Evolutionary conservation across 176 grass and related monocot species (phyloP).

Genomic region (Lolium perenne): DNA sequence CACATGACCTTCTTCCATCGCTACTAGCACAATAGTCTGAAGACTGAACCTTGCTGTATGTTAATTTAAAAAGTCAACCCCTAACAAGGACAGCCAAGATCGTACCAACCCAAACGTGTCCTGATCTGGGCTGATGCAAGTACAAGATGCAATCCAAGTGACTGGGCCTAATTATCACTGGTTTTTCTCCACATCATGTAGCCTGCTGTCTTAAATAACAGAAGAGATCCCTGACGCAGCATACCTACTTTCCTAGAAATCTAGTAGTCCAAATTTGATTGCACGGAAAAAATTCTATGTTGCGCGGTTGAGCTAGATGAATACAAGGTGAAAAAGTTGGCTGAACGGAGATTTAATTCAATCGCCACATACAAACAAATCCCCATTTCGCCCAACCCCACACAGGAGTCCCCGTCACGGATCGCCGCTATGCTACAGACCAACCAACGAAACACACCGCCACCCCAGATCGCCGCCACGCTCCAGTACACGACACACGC

Average conservation of each 20-base stretch:
- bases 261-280: not conserved
- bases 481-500: not conserved
- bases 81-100: not conserved
- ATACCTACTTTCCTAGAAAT: not conserved
- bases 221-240: not conserved
- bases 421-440: constrained; percentile 52
- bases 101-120: not conserved
- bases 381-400: not conserved
- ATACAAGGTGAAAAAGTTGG: not conserved
- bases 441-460: constrained; percentile 21
- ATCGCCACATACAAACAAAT: not conserved
- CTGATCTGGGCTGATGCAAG: not conserved
- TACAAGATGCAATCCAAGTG: not conserved
- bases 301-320: not conserved
- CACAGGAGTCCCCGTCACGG: constrained; percentile 28
- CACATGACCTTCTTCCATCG: not conserved
- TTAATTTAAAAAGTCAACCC: not conserved
- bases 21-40: not conserved
- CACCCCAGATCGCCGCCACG: constrained; percentile 7
- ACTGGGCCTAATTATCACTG: not conserved
- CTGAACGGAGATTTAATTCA: too few species aligned
- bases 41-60: not conserved
- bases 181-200: not conserved
- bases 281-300: not conserved
- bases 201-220: not conserved